Conservation (phyloP, 2,329 filamentous ascomycete species). For the Macrophomina tecta region DNA sequence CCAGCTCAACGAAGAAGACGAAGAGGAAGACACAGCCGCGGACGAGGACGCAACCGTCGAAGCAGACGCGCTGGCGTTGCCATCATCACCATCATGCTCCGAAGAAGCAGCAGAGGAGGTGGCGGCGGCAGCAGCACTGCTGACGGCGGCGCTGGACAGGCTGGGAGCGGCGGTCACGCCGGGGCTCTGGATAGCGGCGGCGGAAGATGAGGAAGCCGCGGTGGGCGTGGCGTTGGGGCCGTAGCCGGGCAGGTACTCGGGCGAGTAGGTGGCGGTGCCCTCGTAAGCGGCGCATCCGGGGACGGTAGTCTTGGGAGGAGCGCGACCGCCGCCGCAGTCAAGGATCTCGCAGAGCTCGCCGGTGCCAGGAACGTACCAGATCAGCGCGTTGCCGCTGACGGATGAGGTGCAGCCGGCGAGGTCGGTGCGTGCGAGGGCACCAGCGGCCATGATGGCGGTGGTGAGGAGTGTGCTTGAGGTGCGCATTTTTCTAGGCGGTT, state of each 20-base stretch:
- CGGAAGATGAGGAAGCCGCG: constrained; percentile 17
- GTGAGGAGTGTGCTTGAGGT: constrained; percentile 36
- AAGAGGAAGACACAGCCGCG: background rate
- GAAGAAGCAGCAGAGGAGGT: background rate
- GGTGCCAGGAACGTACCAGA: constrained; percentile 68
- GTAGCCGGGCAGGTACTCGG: constrained; percentile 54
- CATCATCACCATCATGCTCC: constrained; percentile 1
- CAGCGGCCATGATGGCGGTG: constrained; percentile 38
- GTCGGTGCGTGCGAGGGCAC: constrained; percentile 46
- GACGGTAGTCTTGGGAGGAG: constrained; percentile 67
- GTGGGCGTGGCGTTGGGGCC: constrained; percentile 28
- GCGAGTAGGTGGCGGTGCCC: constrained; percentile 62
- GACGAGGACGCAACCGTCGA: background rate
- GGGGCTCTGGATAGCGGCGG: constrained; percentile 20
- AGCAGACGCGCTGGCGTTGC: background rate
- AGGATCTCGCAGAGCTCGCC: constrained; percentile 69
- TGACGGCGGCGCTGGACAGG: constrained; percentile 23
- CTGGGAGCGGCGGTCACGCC: constrained; percentile 23
- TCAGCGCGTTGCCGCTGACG: constrained; percentile 52
- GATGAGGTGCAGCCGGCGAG: constrained; percentile 53
- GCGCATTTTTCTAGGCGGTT: constrained; percentile 30
- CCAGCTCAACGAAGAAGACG: background rate
- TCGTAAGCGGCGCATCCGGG: constrained; percentile 65
- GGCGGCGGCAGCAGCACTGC: constrained; percentile 23
- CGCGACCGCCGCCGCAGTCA: constrained; percentile 72